phyloP scores from a whole-genome alignment of 2,329 filamentous ascomycete genomes.

The Aspergillus cejpii region DNA sequence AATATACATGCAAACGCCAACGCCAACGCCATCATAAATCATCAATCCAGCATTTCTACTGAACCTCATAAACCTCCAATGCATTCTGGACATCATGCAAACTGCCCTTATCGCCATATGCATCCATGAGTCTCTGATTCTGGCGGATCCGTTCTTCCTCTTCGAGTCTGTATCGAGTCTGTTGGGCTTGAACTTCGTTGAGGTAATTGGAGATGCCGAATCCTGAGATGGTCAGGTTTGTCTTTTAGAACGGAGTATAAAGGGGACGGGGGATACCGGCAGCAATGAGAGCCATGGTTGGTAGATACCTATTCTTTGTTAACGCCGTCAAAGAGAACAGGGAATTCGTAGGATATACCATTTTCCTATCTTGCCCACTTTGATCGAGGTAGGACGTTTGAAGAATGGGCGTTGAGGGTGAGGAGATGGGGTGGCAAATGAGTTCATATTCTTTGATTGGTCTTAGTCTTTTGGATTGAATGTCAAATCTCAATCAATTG shows the following conservation, averaged over 20 bases:
- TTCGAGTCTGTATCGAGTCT: slow-evolving; percentile 8
- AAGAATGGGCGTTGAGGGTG: slow-evolving; percentile 8
- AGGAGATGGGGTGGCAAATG: slow-evolving; percentile 6
- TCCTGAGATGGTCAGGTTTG: slow-evolving; percentile 5
- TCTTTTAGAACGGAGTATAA: not conserved
- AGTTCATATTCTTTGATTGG: slow-evolving; percentile 3
- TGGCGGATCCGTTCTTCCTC: slow-evolving; percentile 32
- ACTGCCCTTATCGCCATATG: slow-evolving; percentile 42
- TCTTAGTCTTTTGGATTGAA: not conserved
- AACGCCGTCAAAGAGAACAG: too few relatives aligned
- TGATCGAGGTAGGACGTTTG: slow-evolving; percentile 9
- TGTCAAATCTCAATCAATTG: too few relatives aligned
- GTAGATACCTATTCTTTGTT: slow-evolving; percentile 13
- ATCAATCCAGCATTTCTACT: slow-evolving; percentile 17
- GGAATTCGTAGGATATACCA: too few relatives aligned
- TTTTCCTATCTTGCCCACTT: slow-evolving; percentile 2
- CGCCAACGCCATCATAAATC: not conserved
- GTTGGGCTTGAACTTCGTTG: slow-evolving; percentile 1
- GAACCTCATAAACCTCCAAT: slow-evolving; percentile 40
- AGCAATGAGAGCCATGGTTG: slow-evolving; percentile 13
- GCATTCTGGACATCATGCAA: slow-evolving; percentile 42
- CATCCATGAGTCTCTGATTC: slow-evolving; percentile 41
- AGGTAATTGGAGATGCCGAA: slow-evolving; percentile 16
- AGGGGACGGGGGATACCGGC: slow-evolving; percentile 7
- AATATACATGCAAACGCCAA: too few relatives aligned